Conservation (phyloP, 192 early-diverging fungal genomes). For the Backusella australiensis region DNA sequence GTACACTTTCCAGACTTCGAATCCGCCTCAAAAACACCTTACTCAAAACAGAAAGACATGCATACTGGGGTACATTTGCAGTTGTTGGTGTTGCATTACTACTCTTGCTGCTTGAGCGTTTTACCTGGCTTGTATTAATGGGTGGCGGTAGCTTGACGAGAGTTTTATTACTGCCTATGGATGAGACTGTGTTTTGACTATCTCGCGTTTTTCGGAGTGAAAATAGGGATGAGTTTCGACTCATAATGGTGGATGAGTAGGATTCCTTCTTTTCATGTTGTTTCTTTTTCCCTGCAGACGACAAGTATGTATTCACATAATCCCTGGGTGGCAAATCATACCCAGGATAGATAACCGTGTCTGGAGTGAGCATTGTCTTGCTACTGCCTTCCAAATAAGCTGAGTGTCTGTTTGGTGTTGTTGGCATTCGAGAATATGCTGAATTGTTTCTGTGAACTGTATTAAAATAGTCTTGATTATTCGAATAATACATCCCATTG, state of each 20-base stretch:
- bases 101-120: not conserved
- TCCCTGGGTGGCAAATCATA: not conserved
- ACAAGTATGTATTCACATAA: not conserved
- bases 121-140: not conserved
- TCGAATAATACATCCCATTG: not conserved
- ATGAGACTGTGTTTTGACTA: not conserved
- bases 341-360: not conserved
- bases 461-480: not conserved
- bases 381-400: not conserved
- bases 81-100: not conserved
- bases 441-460: not conserved
- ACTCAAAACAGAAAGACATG: slow-evolving; percentile 18
- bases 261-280: not conserved
- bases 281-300: not conserved
- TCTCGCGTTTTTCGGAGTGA: not conserved
- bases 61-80: not conserved
- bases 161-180: not conserved
- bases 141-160: not conserved
- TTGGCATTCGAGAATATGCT: not conserved
- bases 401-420: not conserved
- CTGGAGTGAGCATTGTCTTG: not conserved
- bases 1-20: slow-evolving; percentile 23
- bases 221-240: not conserved
- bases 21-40: slow-evolving; percentile 17
- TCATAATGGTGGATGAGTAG: not conserved